phyloP scores from a whole-genome alignment of 192 early-diverging fungal species.

The Chytriomyces hyalinus region DNA sequence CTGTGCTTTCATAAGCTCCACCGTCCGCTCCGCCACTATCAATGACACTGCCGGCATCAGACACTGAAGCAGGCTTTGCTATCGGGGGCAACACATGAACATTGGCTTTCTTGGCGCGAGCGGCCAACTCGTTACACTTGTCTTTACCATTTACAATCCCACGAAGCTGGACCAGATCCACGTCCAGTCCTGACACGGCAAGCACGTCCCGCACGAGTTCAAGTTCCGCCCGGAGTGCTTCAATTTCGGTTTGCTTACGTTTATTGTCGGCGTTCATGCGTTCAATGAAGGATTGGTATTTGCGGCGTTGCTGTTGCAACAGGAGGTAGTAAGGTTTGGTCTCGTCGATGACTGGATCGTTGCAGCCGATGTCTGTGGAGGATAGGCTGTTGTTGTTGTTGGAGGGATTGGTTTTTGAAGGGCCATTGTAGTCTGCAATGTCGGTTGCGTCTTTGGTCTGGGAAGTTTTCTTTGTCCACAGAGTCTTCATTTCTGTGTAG shows the following conservation, averaged over 20 bases:
- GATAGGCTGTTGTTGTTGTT: constrained; percentile 14
- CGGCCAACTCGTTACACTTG: constrained; percentile 8
- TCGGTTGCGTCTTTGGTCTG: constrained; percentile 8
- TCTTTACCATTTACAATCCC: constrained; percentile 29
- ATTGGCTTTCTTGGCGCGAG: constrained; percentile 30
- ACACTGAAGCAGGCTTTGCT: neutral
- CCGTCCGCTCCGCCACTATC: constrained; percentile 5
- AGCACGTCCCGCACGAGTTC: constrained; percentile 45
- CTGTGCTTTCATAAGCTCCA: neutral
- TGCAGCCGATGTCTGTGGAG: neutral
- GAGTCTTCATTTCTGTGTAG: constrained; percentile 23
- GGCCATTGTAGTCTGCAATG: neutral
- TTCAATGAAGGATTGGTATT: constrained; percentile 49
- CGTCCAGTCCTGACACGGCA: constrained; percentile 35
- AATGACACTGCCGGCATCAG: neutral
- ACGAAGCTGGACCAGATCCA: constrained; percentile 44
- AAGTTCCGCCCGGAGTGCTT: constrained; percentile 44
- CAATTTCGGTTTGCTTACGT: constrained; percentile 51
- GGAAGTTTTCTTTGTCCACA: constrained; percentile 18
- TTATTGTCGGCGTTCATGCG: constrained; percentile 50
- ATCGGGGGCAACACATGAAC: constrained; percentile 36
- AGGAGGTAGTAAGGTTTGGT: constrained; percentile 43
- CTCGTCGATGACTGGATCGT: constrained; percentile 8
- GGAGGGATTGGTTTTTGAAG: neutral
- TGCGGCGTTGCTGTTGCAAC: constrained; percentile 48